phyloP scores from a whole-genome alignment of 2,329 filamentous ascomycete species.

The Sphaerostilbella broomeana region DNA sequence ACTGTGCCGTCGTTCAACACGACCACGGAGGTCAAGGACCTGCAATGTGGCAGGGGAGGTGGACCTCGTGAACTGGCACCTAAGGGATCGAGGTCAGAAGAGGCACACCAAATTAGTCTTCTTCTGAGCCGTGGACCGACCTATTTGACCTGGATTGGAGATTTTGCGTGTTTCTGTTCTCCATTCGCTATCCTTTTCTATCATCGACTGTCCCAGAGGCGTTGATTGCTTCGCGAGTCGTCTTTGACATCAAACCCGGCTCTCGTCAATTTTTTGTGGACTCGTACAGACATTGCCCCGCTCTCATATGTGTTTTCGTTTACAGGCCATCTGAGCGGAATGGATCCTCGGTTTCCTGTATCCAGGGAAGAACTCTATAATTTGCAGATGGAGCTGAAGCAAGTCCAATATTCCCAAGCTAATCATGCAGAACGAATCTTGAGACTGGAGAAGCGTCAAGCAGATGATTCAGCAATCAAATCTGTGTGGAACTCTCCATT shows the following conservation, averaged over 20 bases:
- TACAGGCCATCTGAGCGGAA: no score
- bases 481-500: constrained; percentile 94
- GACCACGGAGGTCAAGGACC: constrained; percentile 28
- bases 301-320: no score
- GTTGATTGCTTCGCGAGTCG: no score
- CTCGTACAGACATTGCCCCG: no score
- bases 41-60: constrained; percentile 41
- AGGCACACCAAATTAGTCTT: constrained; percentile 6
- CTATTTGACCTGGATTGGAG: no score
- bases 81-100: constrained; percentile 29
- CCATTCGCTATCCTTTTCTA: no score
- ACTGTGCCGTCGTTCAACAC: constrained; percentile 16
- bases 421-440: constrained; percentile 56
- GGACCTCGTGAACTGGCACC: constrained; percentile 31
- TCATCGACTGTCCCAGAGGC: no score
- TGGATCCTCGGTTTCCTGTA: constrained; percentile 57
- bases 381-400: constrained; percentile 65
- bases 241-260: no score
- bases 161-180: no score
- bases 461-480: constrained; percentile 63
- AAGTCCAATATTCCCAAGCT: constrained; percentile 57
- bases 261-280: no score
- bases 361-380: constrained; percentile 59
- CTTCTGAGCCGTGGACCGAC: not conserved
- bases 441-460: constrained; percentile 59